Percentiles rank a stretch among this genome's conserved stretches.
Conservation (phyloP, 1,284 basidiomycete genomes). For the Cutaneotrichosporon cyanovorans region DNA sequence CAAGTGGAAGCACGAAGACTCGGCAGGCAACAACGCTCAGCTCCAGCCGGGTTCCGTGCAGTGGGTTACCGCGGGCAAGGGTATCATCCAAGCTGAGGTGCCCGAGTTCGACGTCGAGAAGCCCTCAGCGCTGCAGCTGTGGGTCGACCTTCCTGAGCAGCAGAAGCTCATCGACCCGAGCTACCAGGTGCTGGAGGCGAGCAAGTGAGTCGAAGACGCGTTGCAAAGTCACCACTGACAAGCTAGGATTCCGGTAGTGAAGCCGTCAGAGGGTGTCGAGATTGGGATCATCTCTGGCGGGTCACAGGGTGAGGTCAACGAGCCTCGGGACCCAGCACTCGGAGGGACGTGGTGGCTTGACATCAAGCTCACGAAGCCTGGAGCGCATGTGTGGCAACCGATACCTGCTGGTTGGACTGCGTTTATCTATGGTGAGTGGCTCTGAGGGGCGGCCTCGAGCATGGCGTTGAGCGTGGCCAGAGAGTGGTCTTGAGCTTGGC, state of each 20-base stretch:
- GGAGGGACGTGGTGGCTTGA: conserved; percentile 93
- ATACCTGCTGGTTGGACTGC: conserved; percentile 76
- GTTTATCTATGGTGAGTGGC: conserved; percentile 62
- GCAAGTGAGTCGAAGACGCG: conserved; percentile 1
- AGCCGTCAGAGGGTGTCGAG: conserved; percentile 56
- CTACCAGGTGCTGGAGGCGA: conserved; percentile 49
- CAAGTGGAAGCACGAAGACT: conserved; percentile 71
- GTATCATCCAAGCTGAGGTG: conserved; percentile 74
- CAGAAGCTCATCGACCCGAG: conserved; percentile 65
- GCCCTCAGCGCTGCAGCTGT: conserved; percentile 68
- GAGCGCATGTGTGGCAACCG: conserved; percentile 67
- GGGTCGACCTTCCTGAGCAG: conserved; percentile 83
- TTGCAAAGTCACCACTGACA: background rate
- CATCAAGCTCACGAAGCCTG: conserved; percentile 56
- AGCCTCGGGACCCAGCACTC: conserved; percentile 48
- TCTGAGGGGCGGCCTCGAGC: too few species aligned
- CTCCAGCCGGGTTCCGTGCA: conserved; percentile 81
- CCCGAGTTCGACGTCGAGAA: conserved; percentile 51
- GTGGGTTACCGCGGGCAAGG: conserved; percentile 81
- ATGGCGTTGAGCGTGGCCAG: too few species aligned
- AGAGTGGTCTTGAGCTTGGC: too few species aligned
- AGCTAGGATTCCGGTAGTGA: conserved; percentile 64
- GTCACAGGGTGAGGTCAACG: conserved; percentile 60
- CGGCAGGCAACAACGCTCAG: conserved; percentile 70
- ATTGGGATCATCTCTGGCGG: conserved; percentile 72